A percentile compares a stretch with the other conserved stretches of the same genome.
Conservation (phyloP, 768 basidiomycete species). For the Serendipita vermifera region DNA sequence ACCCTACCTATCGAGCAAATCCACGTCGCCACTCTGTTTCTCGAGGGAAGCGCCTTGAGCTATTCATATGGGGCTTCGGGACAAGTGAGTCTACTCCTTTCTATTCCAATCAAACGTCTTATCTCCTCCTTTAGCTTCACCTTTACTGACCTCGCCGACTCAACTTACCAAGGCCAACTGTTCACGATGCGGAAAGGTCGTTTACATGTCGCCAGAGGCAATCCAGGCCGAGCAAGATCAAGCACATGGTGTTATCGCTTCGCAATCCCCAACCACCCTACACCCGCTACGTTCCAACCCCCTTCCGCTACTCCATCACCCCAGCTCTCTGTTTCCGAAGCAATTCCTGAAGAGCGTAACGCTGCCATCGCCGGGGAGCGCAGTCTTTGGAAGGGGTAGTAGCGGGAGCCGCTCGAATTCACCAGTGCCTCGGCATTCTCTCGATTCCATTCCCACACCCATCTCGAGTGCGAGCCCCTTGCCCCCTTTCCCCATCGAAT, state of each 20-base stretch:
- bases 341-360: no score
- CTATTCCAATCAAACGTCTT: background rate
- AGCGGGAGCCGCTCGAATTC: no score
- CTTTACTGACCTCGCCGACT: constrained; percentile 27
- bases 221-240: no score
- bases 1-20: constrained; percentile 84
- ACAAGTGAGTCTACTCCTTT: background rate
- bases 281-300: no score
- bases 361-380: no score
- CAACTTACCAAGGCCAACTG: constrained; percentile 46
- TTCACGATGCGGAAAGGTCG: constrained; percentile 56
- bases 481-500: constrained; percentile 27
- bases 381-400: no score
- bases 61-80: constrained; percentile 25
- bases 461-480: constrained; percentile 20
- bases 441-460: no score
- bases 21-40: constrained; percentile 43
- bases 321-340: no score
- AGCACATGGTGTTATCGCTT: no score
- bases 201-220: constrained; percentile 27
- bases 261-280: no score
- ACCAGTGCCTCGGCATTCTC: no score
- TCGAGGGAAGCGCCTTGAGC: constrained; percentile 34
- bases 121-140: constrained; percentile 24
- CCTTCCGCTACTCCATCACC: no score